Evolutionary conservation across 2,329 filamentous ascomycete species (phyloP).

Genomic region (Pochonia chlamydosporia): DNA sequence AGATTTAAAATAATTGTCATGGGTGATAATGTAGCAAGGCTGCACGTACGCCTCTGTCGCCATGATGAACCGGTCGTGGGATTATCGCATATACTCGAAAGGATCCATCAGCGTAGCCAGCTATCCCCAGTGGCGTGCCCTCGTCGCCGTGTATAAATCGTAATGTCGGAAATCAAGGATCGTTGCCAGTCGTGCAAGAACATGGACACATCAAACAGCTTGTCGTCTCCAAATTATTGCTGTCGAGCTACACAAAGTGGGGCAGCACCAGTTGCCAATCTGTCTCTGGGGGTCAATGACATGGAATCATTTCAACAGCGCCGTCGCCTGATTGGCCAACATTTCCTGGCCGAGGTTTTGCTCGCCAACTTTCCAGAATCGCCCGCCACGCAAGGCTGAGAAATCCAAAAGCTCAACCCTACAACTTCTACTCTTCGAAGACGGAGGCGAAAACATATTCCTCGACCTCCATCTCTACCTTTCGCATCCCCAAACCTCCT

Average conservation of each 20-base stretch:
- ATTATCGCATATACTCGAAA: not conserved
- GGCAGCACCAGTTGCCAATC: not conserved
- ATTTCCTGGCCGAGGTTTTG: not conserved
- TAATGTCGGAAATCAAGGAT: not conserved
- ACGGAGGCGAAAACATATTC: not conserved
- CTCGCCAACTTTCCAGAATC: not conserved
- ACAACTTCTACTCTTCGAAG: slow-evolving; percentile 6
- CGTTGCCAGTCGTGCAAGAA: not conserved
- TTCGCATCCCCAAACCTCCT: not conserved
- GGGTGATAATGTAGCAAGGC: not conserved
- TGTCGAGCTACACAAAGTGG: not conserved
- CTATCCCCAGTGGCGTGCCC: not conserved
- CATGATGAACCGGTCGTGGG: slow-evolving; percentile 2
- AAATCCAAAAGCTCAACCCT: slow-evolving; percentile 27
- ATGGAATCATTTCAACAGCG: not conserved
- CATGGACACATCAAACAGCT: not conserved
- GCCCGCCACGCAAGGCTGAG: slow-evolving; percentile 34
- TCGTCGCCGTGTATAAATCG: not conserved
- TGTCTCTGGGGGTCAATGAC: not conserved
- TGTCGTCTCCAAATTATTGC: not conserved
- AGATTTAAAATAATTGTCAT: no score
- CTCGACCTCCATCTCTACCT: not conserved
- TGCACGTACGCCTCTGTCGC: slow-evolving; percentile 9
- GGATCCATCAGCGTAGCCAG: not conserved
- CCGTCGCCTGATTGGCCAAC: slow-evolving; percentile 3